Conservation (phyloP, 163 green algal species). For the Chlorella variabilis region DNA sequence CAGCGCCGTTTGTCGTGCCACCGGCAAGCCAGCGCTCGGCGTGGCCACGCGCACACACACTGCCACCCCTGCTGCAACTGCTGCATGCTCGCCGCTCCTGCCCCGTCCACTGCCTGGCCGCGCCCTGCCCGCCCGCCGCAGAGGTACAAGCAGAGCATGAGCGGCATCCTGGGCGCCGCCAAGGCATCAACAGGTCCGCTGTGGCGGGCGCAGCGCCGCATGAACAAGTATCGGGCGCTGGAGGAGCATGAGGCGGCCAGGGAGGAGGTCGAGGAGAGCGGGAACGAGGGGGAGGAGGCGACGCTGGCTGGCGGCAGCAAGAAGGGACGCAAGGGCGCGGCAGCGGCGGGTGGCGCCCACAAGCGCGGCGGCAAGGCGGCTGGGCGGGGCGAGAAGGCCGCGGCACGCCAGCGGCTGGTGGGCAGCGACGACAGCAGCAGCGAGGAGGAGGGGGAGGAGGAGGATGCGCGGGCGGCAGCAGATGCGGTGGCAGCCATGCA, state of each 20-base stretch:
- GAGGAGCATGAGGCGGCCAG: conserved; percentile 11
- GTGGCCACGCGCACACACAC: too few relatives aligned
- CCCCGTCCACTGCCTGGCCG: too few relatives aligned
- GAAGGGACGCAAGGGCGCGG: background rate
- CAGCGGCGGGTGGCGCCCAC: background rate
- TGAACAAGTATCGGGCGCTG: conserved; percentile 27
- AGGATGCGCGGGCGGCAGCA: background rate
- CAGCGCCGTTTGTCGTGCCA: too few relatives aligned
- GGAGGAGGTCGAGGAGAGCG: background rate
- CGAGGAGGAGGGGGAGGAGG: background rate
- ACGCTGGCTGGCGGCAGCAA: background rate
- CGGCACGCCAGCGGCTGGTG: background rate
- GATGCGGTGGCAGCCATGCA: conserved; percentile 15
- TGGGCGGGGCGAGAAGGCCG: background rate
- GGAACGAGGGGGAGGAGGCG: background rate
- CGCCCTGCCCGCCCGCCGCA: too few relatives aligned
- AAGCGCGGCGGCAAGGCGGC: background rate
- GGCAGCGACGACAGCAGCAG: conserved; percentile 17
- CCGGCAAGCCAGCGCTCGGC: too few relatives aligned
- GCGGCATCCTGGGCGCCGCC: conserved; percentile 24
- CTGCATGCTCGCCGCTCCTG: too few relatives aligned
- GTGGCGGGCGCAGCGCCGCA: conserved; percentile 33
- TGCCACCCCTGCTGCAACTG: background rate
- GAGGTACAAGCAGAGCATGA: conserved; percentile 31
- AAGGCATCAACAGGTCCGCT: conserved; percentile 22